Evolutionary conservation across 2,329 filamentous ascomycete genomes (phyloP), one percentile per base, ranked within the genome.

Genomic region (Colletotrichum lindemuthianum): DNA sequence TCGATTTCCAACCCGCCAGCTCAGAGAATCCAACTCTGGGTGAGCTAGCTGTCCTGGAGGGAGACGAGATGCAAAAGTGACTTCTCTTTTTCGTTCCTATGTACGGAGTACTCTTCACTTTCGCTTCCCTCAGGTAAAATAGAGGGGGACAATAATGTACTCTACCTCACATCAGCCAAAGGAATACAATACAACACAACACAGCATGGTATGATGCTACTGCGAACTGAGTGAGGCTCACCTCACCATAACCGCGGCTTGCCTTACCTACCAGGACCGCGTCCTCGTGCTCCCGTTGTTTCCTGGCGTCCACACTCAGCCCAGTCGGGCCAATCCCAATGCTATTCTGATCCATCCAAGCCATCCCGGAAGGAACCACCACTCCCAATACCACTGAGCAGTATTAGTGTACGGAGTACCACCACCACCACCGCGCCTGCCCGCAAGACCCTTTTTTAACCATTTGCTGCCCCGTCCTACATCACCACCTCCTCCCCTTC

Each of bases 391-490:
- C 24, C 24, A 24, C 24, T 24, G 24, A 24, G 24, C 24, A 24
- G 24, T 24, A n/a, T n/a, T n/a, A n/a, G n/a, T n/a, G n/a, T n/a
- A 24, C 24, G 24, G 24, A 24, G 24, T 24, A 51, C 51, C 57
- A 47, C 47, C 44, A 60, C 32, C 48, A 60, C 45, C 48, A 65
- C 52, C 34, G 52, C 58, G 51, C 58, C 39, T 52, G 41, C 47
- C 63, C 59, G 52, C n/a, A 61, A 51, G 63, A 63, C 63, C 63
- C 63, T 65, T 65, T 65, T 65, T 65, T 65, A 65, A 65, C 63
- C 63, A 63, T 52, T 65, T 63, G 52, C 63, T 65, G 63, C 59
- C 63, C 63, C 63, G 40, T 65, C 47, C 60, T 55, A 48, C 60
- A 54, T 63, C 60, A 45, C 43, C 39, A 60, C n/a, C 45, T 8